Base-by-base conservation (phyloP, 2,329 filamentous ascomycete species). In the Scedosporium dehoogii region DNA sequence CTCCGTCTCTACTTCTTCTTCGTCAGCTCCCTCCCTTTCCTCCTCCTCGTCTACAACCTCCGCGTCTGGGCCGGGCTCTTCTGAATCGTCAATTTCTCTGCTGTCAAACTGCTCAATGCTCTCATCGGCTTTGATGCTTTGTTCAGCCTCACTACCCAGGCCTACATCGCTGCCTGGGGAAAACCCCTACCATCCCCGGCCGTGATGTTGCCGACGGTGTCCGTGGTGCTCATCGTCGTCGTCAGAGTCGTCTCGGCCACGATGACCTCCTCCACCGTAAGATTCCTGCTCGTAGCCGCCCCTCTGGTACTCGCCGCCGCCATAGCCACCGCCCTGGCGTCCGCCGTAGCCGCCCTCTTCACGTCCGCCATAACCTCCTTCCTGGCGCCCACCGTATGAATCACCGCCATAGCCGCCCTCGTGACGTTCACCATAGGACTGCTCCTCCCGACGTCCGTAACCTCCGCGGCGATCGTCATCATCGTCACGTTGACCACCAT, bases 321-420 rank as follows among this genome's bases (percentile, higher is more conserved):
- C 63, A 41, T 61, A 63, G 12, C 65, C 61, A 21, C 62, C 58
- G 46, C 51, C 66, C 55, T 63, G 69, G 57, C 64, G 66, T 46
- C 65, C 58, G 7, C 64, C 63, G 14, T 64, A 63, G n/a, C 16
- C 44, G 44, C 67, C 66, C 58, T 63, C 63, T 6, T 62, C 65
- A 29, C 65, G 57, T 51, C 63, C 68, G 33, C 70, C 69, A 18
- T 69, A 68, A 41, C 68, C 64, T 18, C 68, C 62, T 64, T 72
- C 69, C 42, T 72, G 67, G 23, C 70, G 63, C 23, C 70, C 65
- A 42, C 67, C 66, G 29, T 65, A 58, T 16, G 53, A 53, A 14
- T 48, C 21, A 38, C 63, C 69, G 41, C 70, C 68, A 25, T 69
- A 67, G 41, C 69, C 62, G 38, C 66, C 61, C 63, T 67, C 65